Evolutionary conservation across 257 asterid genomes (phyloP).

Genomic region (Capsicum baccatum): DNA sequence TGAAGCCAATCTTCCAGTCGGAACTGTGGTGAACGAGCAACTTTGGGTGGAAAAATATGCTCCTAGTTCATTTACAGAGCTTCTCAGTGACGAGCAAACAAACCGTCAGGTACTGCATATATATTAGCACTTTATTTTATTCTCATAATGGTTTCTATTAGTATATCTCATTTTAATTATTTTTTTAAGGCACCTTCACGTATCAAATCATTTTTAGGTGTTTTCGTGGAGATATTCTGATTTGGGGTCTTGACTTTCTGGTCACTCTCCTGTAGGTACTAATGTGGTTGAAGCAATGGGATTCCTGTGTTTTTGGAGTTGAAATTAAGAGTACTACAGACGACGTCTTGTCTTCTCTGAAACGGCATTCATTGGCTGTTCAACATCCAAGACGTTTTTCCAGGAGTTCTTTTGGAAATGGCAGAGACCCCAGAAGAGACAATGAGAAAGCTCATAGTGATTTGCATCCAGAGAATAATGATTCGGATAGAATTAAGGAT

Average conservation of each 20-base stretch:
- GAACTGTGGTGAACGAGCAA: slow-evolving; percentile 57
- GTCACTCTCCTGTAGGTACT: slow-evolving; percentile 69
- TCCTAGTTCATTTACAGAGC: slow-evolving; percentile 95
- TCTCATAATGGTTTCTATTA: slow-evolving; percentile 27
- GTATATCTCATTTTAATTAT: slow-evolving; percentile 17
- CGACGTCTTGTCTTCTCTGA: slow-evolving; percentile 81
- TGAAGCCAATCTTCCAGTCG: slow-evolving; percentile 47
- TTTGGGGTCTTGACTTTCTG: slow-evolving; percentile 25
- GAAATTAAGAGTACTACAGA: slow-evolving; percentile 87
- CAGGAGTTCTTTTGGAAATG: slow-evolving; percentile 53
- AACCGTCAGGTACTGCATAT: slow-evolving; percentile 82
- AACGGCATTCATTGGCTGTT: slow-evolving; percentile 73
- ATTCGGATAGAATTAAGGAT: slow-evolving; percentile 56
- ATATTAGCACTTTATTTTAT: slow-evolving; percentile 23
- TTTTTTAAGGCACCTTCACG: background rate
- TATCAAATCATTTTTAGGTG: background rate
- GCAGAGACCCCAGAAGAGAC: slow-evolving; percentile 50
- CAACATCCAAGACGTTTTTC: slow-evolving; percentile 58
- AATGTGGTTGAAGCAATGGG: slow-evolving; percentile 98
- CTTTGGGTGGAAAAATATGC: slow-evolving; percentile 99
- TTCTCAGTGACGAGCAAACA: slow-evolving; percentile 95
- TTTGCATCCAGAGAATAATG: slow-evolving; percentile 51
- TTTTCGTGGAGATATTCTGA: background rate
- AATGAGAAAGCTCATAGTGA: slow-evolving; percentile 51
- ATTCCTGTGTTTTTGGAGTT: slow-evolving; percentile 89